phyloP scores from a whole-genome alignment of 2,329 filamentous ascomycete species.

The Neonectria faginata region DNA sequence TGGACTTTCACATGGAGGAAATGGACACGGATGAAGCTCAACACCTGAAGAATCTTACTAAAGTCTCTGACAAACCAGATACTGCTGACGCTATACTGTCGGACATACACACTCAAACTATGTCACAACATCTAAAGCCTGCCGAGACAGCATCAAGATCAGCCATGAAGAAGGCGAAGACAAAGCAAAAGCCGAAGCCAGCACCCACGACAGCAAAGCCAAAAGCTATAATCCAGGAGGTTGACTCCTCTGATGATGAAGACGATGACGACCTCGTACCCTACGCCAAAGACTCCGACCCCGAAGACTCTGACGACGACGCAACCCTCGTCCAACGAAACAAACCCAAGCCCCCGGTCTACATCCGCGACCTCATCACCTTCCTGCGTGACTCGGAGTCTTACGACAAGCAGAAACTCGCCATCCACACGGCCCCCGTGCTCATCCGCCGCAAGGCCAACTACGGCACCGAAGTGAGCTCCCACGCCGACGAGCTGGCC shows the following conservation, averaged over 20 bases:
- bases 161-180: constrained; percentile 41
- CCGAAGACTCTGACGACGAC: constrained; percentile 93
- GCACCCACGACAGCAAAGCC: constrained; percentile 47
- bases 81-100: constrained; percentile 62
- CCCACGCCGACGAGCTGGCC: constrained; percentile 85
- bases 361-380: constrained; percentile 84
- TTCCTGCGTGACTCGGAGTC: constrained; percentile 85
- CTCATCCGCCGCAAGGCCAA: constrained; percentile 89
- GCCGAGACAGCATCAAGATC: constrained; percentile 12
- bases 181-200: constrained; percentile 44
- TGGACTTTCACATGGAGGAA: constrained; percentile 89
- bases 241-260: constrained; percentile 69
- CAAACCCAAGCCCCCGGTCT: constrained; percentile 87
- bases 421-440: constrained; percentile 78
- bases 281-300: constrained; percentile 88
- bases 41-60: constrained; percentile 78
- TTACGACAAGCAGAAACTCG: constrained; percentile 86
- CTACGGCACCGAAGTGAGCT: constrained; percentile 88
- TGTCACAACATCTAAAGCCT: constrained; percentile 18
- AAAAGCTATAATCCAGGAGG: constrained; percentile 72
- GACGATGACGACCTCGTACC: constrained; percentile 77
- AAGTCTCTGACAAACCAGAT: constrained; percentile 72
- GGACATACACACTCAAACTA: constrained; percentile 14
- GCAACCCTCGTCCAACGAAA: constrained; percentile 86
- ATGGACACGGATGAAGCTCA: constrained; percentile 77